These are phyloP conservation scores for Omphalotus guepiniiformis DNA, from an alignment of 768 basidiomycete species.

Conservation along the genomic window DNA sequence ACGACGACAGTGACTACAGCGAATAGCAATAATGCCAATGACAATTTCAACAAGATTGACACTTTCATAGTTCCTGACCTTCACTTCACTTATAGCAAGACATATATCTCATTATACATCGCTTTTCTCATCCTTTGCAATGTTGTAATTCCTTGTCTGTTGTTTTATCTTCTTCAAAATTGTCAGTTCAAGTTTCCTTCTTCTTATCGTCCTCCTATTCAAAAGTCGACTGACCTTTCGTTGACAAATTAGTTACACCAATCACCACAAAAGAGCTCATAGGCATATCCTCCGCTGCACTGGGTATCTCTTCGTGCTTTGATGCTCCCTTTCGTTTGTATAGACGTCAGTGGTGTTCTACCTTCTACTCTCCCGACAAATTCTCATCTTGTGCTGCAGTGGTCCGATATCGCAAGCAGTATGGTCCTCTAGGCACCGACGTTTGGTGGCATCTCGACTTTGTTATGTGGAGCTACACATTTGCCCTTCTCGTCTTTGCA, in stretches of 20 bases:
- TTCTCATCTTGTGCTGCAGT: constrained; percentile 12
- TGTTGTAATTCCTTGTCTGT: constrained; percentile 22
- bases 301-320: constrained; percentile 28
- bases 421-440: constrained; percentile 25
- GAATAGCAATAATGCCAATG: no score
- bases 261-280: constrained; percentile 22
- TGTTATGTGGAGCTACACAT: constrained; percentile 28
- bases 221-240: not conserved
- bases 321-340: constrained; percentile 26
- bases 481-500: constrained; percentile 24
- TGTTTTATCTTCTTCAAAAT: constrained; percentile 24
- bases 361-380: not conserved
- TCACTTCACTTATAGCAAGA: constrained; percentile 2
- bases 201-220: not conserved
- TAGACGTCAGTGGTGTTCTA: constrained; percentile 17
- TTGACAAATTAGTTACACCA: constrained; percentile 17
- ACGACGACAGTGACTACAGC: no score
- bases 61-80: constrained; percentile 1
- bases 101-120: constrained; percentile 13
- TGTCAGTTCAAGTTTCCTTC: constrained; percentile 17
- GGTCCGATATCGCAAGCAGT: constrained; percentile 16
- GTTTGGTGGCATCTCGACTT: constrained; percentile 29
- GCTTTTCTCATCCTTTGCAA: constrained; percentile 25
- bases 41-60: not conserved
- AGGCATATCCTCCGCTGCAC: constrained; percentile 25